Conservation (phyloP, 2,329 filamentous ascomycete species). For the Phaeosphaeriaceae sp. region DNA sequence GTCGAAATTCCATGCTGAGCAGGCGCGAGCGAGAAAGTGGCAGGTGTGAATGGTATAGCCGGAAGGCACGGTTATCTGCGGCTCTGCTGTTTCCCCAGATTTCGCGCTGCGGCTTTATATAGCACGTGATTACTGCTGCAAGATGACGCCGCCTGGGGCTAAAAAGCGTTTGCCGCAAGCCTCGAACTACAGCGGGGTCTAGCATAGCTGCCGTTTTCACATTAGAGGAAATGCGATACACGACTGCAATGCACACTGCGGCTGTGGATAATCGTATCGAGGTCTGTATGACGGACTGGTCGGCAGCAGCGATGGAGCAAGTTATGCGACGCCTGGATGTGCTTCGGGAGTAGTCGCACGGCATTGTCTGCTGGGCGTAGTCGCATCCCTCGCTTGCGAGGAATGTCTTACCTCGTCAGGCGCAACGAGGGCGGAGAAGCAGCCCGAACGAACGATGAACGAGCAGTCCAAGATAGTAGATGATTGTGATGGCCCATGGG, state of each 20-base stretch:
- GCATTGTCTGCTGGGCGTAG: background rate
- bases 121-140: constrained; percentile 13
- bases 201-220: background rate
- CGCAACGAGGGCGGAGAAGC: background rate
- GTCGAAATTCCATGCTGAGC: constrained; percentile 11
- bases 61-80: constrained; percentile 26
- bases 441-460: no score
- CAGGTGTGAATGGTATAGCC: constrained; percentile 14
- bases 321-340: constrained; percentile 1
- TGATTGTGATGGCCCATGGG: background rate
- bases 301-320: background rate
- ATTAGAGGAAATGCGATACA: background rate
- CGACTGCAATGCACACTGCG: background rate
- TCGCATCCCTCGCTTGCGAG: background rate
- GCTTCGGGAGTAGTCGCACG: background rate
- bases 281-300: background rate
- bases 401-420: background rate
- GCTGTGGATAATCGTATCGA: background rate
- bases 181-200: constrained; percentile 5
- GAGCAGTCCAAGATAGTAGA: no score
- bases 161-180: constrained; percentile 2
- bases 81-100: constrained; percentile 18
- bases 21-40: constrained; percentile 2
- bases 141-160: constrained; percentile 11
- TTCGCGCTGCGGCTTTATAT: constrained; percentile 13